Percentiles rank a stretch among this genome's conserved stretches.
Conservation (phyloP, 805 yeast genomes). For the Starmerella kuoi region DNA sequence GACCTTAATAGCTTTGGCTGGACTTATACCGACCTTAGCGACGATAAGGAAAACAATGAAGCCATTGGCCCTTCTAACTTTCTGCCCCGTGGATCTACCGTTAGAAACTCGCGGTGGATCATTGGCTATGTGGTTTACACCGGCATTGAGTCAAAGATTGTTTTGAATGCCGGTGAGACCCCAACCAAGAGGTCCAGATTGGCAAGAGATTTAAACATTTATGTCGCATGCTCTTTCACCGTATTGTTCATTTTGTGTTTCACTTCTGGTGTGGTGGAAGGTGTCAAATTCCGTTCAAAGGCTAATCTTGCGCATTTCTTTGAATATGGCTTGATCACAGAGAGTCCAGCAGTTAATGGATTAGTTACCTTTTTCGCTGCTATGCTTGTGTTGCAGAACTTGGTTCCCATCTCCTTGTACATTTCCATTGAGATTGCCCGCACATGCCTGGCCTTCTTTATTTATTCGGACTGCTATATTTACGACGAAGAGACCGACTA, state of each 20-base stretch:
- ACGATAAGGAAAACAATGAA: conserved; percentile 33
- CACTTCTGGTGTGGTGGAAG: conserved; percentile 58
- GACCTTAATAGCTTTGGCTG: conserved; percentile 57
- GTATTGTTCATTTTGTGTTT: conserved; percentile 54
- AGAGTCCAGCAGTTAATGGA: conserved; percentile 52
- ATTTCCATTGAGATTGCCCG: conserved; percentile 70
- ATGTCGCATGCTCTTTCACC: conserved; percentile 51
- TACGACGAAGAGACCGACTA: conserved; percentile 57
- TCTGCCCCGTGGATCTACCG: conserved; percentile 57
- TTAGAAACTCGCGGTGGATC: conserved; percentile 67
- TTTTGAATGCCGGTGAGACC: conserved; percentile 66
- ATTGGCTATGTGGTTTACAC: conserved; percentile 66
- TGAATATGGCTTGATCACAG: conserved; percentile 51
- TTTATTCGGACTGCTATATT: conserved; percentile 56
- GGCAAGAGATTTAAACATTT: conserved; percentile 51
- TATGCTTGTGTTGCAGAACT: conserved; percentile 58
- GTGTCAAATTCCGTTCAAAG: conserved; percentile 40
- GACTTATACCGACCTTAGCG: conserved; percentile 37
- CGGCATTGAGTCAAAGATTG: conserved; percentile 62
- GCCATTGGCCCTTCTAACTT: conserved; percentile 51
- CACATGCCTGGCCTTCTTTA: conserved; percentile 64
- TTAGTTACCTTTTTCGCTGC: conserved; percentile 58
- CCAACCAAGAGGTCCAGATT: conserved; percentile 62
- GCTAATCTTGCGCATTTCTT: conserved; percentile 40
- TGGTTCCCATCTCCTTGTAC: conserved; percentile 71